Evolutionary conservation across 345 rosid species (phyloP).

Genomic region (Conringia planisiliqua): DNA sequence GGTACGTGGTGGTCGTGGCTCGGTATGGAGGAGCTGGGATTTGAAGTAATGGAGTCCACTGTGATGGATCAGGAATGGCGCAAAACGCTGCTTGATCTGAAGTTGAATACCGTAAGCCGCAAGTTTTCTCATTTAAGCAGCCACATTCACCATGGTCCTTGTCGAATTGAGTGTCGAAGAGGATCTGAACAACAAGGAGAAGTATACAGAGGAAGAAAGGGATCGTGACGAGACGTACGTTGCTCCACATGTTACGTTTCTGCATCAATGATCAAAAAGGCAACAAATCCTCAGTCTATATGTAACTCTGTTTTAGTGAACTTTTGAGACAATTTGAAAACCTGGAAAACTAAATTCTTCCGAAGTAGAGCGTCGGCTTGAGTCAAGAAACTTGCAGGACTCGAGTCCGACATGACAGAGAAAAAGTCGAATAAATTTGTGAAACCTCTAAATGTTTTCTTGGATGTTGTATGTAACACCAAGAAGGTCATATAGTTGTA

Average conservation of each 20-base stretch:
- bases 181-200: constrained; percentile 46
- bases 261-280: constrained; percentile 21
- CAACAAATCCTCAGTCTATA: neutral
- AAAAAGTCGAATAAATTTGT: neutral
- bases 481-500: neutral
- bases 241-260: constrained; percentile 75
- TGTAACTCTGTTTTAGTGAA: constrained; percentile 1
- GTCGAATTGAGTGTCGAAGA: constrained; percentile 43
- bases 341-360: constrained; percentile 90
- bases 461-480: neutral
- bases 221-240: constrained; percentile 64
- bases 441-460: neutral
- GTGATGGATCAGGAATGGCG: constrained; percentile 51
- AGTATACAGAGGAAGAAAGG: constrained; percentile 73
- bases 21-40: constrained; percentile 68
- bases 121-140: constrained; percentile 50
- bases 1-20: constrained; percentile 43
- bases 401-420: constrained; percentile 43
- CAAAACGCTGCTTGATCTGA: constrained; percentile 52
- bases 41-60: constrained; percentile 87
- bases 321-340: constrained; percentile 7
- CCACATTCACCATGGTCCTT: constrained; percentile 48
- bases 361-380: constrained; percentile 82
- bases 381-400: constrained; percentile 58
- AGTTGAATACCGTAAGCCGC: constrained; percentile 60